These are phyloP conservation scores for Paramecium sexaurelia DNA, from an alignment of 73 alveolate species.

Conservation along the genomic window DNA sequence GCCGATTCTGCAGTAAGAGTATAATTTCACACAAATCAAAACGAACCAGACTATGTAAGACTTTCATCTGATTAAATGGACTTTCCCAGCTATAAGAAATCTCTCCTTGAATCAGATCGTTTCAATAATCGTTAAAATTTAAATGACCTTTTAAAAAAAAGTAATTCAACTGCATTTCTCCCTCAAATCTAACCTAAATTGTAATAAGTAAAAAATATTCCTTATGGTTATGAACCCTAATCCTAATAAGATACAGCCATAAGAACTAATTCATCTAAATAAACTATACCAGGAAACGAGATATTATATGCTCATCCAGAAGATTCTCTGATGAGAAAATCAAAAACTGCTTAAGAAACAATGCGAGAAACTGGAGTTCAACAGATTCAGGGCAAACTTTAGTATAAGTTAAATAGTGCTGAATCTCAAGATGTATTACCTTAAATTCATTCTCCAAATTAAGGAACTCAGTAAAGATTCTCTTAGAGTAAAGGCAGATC, in stretches of 20 bases:
- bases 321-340: slow-evolving; percentile 14
- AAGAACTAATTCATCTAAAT: slow-evolving; percentile 28
- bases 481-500: slow-evolving; percentile 19
- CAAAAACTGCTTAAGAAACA: slow-evolving; percentile 44
- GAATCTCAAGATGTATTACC: slow-evolving; percentile 26
- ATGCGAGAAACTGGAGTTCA: neutral
- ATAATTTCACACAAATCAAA: neutral
- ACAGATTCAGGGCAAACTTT: neutral
- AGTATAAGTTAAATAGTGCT: slow-evolving; percentile 12
- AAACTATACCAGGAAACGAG: slow-evolving; percentile 10
- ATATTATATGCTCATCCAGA: neutral
- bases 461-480: slow-evolving; percentile 36
- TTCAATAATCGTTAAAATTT: neutral
- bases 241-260: slow-evolving; percentile 7
- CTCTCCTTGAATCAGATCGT: slow-evolving; percentile 1
- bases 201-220: neutral
- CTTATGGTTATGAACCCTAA: slow-evolving; percentile 4
- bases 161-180: slow-evolving; percentile 30
- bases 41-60: neutral
- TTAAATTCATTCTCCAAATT: slow-evolving; percentile 14
- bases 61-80: neutral
- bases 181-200: slow-evolving; percentile 7
- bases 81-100: neutral
- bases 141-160: neutral
- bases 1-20: slow-evolving; percentile 17